Base-by-base conservation (phyloP, 176 grass and related monocot genomes). In the Typha latifolia region DNA sequence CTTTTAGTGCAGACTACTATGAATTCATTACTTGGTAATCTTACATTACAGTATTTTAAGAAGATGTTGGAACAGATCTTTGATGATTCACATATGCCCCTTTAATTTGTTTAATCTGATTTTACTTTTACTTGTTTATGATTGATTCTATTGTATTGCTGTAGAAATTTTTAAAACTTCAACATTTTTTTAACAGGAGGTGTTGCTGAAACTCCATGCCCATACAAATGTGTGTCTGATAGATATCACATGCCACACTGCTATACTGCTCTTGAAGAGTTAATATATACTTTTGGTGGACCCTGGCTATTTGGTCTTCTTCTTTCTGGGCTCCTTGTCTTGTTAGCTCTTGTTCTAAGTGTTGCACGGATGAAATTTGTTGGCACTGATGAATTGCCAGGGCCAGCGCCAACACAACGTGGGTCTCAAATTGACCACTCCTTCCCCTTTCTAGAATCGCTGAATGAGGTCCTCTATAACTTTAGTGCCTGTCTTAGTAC, bases 211-310 rank as follows among this genome's bases (percentile, higher is more conserved):
- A 86, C 79, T 49, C 95, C 89, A 50, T 99, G 95, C 61, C 95
- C 86, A 20, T 99, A 93, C 74, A 87, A 76, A 78, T 99, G 95
- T 72, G 31, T 94, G 47, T 90, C 95, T 66, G 95, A 99, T 73
- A 84, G 95, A 86, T 99, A 99, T 81, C 95, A 85, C 81, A 90
- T 94, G 95, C 95, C 95, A 64, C 95, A 99, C 71, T 99, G 94
- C 79, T 90, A 99, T 82, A 99, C 94, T 23, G 83, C 94, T 62
- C 69, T 99, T 48, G 94, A 99, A 80, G 94, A 99, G 79, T 80
- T 99, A 68, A 90, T 99, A 81, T 87, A 99, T 66, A 93, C 94
- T 82, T 99, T 99, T 66, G 94, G 94, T 61, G 95, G 95, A 65
- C 95, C 95, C 69, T 99, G 95, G 95, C 70, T 99, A 68, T 99